A percentile compares a stretch with the other conserved stretches of the same genome.
phyloP scores from a whole-genome alignment of 2,329 filamentous ascomycete species.

The Epichloe elymi region DNA sequence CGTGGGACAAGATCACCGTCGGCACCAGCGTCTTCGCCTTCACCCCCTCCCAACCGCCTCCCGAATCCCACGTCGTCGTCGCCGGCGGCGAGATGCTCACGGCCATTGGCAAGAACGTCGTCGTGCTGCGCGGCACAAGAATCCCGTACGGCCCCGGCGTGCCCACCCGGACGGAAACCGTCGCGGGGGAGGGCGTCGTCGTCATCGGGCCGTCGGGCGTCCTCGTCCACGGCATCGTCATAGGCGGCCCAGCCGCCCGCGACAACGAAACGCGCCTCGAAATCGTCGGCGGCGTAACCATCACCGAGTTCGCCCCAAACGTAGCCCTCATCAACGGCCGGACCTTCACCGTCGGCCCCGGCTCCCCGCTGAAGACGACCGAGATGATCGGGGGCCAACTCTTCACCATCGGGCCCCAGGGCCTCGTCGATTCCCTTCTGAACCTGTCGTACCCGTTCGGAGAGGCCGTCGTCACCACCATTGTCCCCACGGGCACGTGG shows the following conservation, averaged over 20 bases:
- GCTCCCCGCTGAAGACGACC: constrained; percentile 28
- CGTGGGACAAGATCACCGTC: constrained; percentile 22
- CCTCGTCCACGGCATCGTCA: constrained; percentile 24
- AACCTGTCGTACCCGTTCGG: constrained; percentile 34
- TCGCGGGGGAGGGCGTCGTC: constrained; percentile 38
- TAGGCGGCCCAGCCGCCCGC: constrained; percentile 28
- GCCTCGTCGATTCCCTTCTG: constrained; percentile 32
- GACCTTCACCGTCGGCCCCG: constrained; percentile 38
- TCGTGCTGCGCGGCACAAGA: constrained; percentile 29
- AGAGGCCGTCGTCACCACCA: constrained; percentile 27
- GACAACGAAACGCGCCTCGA: constrained; percentile 27
- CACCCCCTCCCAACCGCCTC: constrained; percentile 16
- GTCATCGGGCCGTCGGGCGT: constrained; percentile 34
- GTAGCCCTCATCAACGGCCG: constrained; percentile 35
- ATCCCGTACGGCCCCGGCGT: constrained; percentile 30
- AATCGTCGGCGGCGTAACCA: constrained; percentile 38
- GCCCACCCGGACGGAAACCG: constrained; percentile 21
- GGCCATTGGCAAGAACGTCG: constrained; percentile 25
- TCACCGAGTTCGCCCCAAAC: constrained; percentile 35
- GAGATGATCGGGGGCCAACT: constrained; percentile 36
- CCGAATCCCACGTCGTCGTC: constrained; percentile 29
- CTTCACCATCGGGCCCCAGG: constrained; percentile 34
- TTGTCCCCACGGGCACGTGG: constrained; percentile 20
- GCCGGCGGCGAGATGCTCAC: constrained; percentile 35
- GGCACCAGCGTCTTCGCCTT: constrained; percentile 25